Evolutionary conservation across 768 basidiomycete genomes (phyloP).

Genomic region (Calocybe cyanea): DNA sequence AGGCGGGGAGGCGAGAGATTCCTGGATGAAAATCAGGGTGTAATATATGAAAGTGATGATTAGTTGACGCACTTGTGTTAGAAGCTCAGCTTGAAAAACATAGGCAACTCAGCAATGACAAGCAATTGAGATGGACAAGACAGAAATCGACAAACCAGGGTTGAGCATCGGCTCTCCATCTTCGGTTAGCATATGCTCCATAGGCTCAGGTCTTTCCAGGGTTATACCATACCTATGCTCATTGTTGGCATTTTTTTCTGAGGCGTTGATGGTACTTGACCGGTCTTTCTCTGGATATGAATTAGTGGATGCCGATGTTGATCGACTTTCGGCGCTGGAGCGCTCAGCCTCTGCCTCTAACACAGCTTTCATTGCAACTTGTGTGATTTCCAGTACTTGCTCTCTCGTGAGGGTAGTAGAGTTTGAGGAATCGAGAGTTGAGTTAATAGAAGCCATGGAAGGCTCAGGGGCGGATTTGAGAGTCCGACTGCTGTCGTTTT

Average conservation of each 20-base stretch:
- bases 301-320: constrained; percentile 9
- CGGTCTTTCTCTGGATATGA: constrained; percentile 9
- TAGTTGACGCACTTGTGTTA: constrained; percentile 50
- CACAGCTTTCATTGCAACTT: constrained; percentile 29
- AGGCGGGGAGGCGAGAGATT: constrained; percentile 70
- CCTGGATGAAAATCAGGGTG: constrained; percentile 30
- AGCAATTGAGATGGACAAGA: not conserved
- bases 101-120: constrained; percentile 4
- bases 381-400: constrained; percentile 23
- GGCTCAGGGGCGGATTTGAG: not conserved
- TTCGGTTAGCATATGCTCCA: constrained; percentile 57
- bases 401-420: constrained; percentile 20
- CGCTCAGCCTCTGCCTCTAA: constrained; percentile 29
- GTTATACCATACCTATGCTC: constrained; percentile 26
- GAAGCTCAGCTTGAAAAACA: constrained; percentile 44
- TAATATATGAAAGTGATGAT: not conserved
- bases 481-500: not conserved
- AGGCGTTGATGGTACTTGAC: not conserved
- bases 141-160: constrained; percentile 47
- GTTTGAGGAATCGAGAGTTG: constrained; percentile 21
- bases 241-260: constrained; percentile 1
- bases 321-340: constrained; percentile 20
- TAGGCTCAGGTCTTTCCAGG: constrained; percentile 35
- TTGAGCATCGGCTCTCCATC: constrained; percentile 67
- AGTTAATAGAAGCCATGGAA: constrained; percentile 19